Evolutionary conservation across 768 basidiomycete species (phyloP), one percentile per base, ranked within the genome.

Genomic region (Lyophyllum decastes): DNA sequence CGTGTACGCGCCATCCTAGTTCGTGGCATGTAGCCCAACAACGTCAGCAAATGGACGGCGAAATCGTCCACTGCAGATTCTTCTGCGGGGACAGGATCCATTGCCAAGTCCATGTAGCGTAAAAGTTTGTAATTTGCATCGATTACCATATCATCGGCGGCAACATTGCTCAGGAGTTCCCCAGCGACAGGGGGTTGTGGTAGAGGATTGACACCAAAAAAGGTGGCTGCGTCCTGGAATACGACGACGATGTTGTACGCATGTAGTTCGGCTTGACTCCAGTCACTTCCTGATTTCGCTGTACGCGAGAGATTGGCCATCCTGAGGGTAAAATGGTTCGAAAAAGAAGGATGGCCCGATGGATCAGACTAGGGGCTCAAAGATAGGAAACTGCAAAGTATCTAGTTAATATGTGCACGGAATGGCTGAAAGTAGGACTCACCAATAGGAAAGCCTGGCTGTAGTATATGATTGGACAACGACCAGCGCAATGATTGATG

Each of bases 1-100:
- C 68, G 53, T 5, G 67, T 68, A 27, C 63, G 52, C 4, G 58
- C 44, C 11, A 59, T 51, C 22, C 63, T 57, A 19, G 25, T 34
- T 10, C 49, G 35, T 24, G 44, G 25, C 19, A 33, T 49, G 52
- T 68, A 71, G 2, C 60, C 66, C 8, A 70, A 49, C 17, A 52
- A 8, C 0, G 34, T 12, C 41, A 73, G 63, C 19, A 76, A 65
- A 26, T 41, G 30, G 17, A 69, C 63, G 0, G 67, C 62, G 64
- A 74, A 75, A 53, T 73, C 72, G 57, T 38, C 58, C 4, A 74
- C 72, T 21, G 70, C 68, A 2, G 66, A 63, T 38, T 70, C 63
- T 43, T 61, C 64, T 0, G 49, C 24, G 16, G 54, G 53, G 1
- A 38, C 12, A 17, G 60, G 46, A 9, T 40, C 33, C 68, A 68